phyloP scores from a whole-genome alignment of 106 monocot species.

The Dioscorea alata region DNA sequence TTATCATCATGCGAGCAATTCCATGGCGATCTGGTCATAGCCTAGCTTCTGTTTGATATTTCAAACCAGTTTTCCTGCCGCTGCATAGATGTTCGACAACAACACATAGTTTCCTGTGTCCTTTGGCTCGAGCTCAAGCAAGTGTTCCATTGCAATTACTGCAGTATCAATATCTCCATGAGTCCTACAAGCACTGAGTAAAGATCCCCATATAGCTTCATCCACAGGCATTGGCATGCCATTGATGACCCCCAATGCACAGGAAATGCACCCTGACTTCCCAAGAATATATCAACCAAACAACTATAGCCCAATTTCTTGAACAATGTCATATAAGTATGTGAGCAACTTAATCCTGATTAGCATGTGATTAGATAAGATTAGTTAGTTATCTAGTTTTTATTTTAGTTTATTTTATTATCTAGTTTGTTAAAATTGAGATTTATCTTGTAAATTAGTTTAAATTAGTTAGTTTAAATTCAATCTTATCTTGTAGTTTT shows the following conservation, averaged over 20 bases:
- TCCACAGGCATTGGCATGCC: conserved; percentile 49
- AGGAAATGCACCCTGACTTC: conserved; percentile 29
- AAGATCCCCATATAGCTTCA: conserved; percentile 66
- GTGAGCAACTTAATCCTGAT: too few species aligned
- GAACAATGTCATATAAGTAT: conserved; percentile 36
- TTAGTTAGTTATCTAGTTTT: too few species aligned
- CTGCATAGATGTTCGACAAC: conserved; percentile 57
- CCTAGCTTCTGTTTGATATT: too few species aligned
- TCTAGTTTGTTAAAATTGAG: too few species aligned
- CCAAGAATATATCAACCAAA: conserved; percentile 61
- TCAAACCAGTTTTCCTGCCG: too few species aligned
- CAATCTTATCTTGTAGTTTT: too few species aligned
- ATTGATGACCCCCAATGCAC: conserved; percentile 31
- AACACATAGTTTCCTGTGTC: conserved; percentile 65
- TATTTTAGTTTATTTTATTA: too few species aligned
- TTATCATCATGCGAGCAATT: too few species aligned
- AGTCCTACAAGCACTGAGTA: conserved; percentile 44
- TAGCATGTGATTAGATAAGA: too few species aligned
- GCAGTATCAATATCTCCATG: conserved; percentile 40
- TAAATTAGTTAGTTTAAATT: too few species aligned
- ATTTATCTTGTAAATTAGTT: too few species aligned
- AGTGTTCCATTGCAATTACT: conserved; percentile 25
- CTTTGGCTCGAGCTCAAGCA: conserved; percentile 56
- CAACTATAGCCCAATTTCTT: conserved; percentile 70
- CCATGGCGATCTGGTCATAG: too few species aligned